Evolutionary conservation across 129 eudicot genomes (phyloP).

Genomic region (Chrysanthemum lavandulifolium): DNA sequence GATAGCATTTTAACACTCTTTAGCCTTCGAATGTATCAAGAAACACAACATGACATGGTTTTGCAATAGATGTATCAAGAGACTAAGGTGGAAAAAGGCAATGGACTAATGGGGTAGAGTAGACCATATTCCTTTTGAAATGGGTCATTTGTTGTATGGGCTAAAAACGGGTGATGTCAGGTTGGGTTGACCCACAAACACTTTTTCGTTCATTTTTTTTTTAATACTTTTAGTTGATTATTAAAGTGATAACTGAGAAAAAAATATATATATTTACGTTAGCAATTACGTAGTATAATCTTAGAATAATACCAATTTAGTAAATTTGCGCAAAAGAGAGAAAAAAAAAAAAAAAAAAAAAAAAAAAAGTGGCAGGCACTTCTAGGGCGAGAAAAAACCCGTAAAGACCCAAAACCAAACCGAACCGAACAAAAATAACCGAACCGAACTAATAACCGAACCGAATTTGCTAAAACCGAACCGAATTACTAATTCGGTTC

Average conservation of each 20-base stretch:
- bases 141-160: not conserved
- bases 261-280: not conserved
- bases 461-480: too few relatives aligned
- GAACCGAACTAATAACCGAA: too few relatives aligned
- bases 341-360: not conserved
- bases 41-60: too few relatives aligned
- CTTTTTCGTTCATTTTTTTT: not conserved
- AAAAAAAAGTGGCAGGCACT: not conserved
- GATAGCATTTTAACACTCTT: not conserved
- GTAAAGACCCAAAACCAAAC: too few relatives aligned
- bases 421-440: too few relatives aligned
- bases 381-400: too few relatives aligned
- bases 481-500: too few relatives aligned
- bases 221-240: not conserved
- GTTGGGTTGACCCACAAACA: not conserved
- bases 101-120: too few relatives aligned
- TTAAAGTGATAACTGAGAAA: not conserved
- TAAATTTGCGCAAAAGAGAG: not conserved
- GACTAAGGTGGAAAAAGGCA: too few relatives aligned
- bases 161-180: not conserved
- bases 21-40: too few relatives aligned
- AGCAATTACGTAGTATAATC: not conserved
- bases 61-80: too few relatives aligned
- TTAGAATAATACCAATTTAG: not conserved
- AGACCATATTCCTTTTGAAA: not conserved